Evolutionary conservation across 352 stramenopile species (phyloP).

Genomic region (Phytophthora megakarya): DNA sequence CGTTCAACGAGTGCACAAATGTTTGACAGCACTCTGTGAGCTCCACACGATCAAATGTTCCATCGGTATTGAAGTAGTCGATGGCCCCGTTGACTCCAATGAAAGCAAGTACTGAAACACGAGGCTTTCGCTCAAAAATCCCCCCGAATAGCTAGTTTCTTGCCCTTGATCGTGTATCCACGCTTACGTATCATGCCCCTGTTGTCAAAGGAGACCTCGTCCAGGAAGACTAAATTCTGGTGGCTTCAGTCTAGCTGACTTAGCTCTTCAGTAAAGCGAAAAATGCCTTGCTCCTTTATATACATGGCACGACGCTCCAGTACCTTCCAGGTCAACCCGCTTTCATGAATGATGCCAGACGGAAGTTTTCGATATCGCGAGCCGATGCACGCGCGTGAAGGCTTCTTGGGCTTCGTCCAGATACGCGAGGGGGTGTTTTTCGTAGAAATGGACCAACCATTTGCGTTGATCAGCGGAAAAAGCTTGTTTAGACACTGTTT

Average conservation of each 20-base stretch:
- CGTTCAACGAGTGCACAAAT: background rate
- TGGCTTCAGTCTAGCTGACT: conserved; percentile 4
- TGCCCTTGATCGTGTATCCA: conserved; percentile 65
- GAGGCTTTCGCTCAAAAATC: conserved; percentile 34
- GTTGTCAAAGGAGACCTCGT: conserved; percentile 32
- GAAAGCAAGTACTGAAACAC: conserved; percentile 30
- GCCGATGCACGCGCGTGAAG: background rate
- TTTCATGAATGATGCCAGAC: conserved; percentile 14
- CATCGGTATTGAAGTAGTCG: conserved; percentile 30
- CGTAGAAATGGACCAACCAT: too few relatives aligned
- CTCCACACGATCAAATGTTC: conserved; percentile 32
- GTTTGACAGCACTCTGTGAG: too few relatives aligned
- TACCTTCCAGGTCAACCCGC: conserved; percentile 9
- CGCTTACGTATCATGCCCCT: conserved; percentile 32
- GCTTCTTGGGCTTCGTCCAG: conserved; percentile 1
- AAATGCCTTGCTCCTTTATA: background rate
- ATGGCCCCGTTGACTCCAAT: conserved; percentile 20
- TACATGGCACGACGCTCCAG: background rate
- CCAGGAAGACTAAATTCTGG: conserved; percentile 1
- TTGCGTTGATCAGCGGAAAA: too few relatives aligned
- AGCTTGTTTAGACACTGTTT: too few relatives aligned
- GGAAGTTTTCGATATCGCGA: conserved; percentile 6
- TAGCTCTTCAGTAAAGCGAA: background rate
- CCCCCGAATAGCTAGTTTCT: conserved; percentile 45
- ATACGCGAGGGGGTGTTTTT: too few relatives aligned